These are phyloP conservation scores for Volvox carteri DNA, from an alignment of 163 green algal species.

Conservation along the genomic window DNA sequence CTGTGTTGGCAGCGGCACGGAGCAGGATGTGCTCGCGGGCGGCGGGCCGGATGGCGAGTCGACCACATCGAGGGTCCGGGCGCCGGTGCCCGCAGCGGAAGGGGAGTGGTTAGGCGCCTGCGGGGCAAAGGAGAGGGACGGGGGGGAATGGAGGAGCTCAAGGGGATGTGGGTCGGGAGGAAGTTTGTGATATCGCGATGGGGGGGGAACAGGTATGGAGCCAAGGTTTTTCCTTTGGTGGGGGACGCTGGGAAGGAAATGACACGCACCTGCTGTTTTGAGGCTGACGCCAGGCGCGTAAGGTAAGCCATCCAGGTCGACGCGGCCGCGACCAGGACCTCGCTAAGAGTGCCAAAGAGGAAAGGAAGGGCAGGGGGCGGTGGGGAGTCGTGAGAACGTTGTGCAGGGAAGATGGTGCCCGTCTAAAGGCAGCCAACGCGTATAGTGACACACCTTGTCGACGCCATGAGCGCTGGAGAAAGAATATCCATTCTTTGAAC, in stretches of 20 bases:
- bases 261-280: neutral
- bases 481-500: constrained; percentile 21
- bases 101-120: no score
- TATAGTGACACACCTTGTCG: constrained; percentile 43
- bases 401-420: no score
- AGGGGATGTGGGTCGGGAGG: neutral
- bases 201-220: neutral
- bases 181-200: neutral
- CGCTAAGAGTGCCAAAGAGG: no score
- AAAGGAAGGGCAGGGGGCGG: no score
- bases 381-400: no score
- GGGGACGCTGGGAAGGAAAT: no score
- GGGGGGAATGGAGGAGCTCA: neutral
- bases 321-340: constrained; percentile 25
- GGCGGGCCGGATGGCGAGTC: neutral
- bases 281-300: neutral
- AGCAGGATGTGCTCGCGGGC: no score
- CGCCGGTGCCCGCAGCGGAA: neutral
- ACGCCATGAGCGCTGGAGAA: constrained; percentile 30
- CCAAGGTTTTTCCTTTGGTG: no score
- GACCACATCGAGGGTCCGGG: neutral
- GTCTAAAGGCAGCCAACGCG: no score
- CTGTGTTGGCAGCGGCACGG: constrained; percentile 22
- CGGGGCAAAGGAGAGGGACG: no score
- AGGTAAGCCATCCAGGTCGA: constrained; percentile 54